Percentiles rank a stretch among this genome's conserved stretches.
These are phyloP conservation scores for Sporothrix luriei DNA, from an alignment of 2,329 filamentous ascomycete genomes.

Conservation along the genomic window DNA sequence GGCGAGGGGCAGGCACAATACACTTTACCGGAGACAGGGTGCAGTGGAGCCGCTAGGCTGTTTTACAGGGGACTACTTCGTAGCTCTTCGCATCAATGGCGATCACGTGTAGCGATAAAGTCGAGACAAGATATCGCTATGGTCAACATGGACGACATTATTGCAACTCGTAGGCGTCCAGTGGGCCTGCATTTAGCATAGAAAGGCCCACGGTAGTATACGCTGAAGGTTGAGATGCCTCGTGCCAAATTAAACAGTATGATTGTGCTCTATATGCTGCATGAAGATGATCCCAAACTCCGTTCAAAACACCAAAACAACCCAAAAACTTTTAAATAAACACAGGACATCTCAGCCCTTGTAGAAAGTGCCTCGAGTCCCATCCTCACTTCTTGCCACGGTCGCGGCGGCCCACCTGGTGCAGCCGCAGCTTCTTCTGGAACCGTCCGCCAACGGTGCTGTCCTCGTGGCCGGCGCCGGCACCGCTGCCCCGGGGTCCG, in stretches of 20 bases:
- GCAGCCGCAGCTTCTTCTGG: slow-evolving; percentile 66
- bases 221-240: background rate
- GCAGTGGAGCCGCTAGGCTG: slow-evolving; percentile 19
- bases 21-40: slow-evolving; percentile 22
- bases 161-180: too few species aligned
- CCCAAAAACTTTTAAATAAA: slow-evolving; percentile 3
- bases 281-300: slow-evolving; percentile 14
- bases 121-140: background rate
- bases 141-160: background rate
- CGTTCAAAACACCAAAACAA: background rate
- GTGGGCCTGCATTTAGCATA: too few species aligned
- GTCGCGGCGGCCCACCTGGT: slow-evolving; percentile 52
- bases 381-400: slow-evolving; percentile 45
- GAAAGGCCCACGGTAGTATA: background rate
- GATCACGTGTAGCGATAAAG: slow-evolving; percentile 19
- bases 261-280: slow-evolving; percentile 23
- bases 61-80: background rate
- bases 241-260: slow-evolving; percentile 3
- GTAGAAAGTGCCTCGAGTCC: background rate
- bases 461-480: slow-evolving; percentile 28
- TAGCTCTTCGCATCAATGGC: background rate
- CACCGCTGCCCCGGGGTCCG: slow-evolving; percentile 66
- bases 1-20: slow-evolving; percentile 28
- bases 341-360: background rate
- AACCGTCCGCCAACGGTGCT: slow-evolving; percentile 67